Conservation (phyloP, 306 rosid species). For the barrel medic (Medicago truncatula) region MtrunA17r5.0-ANR NC_053045.1:55607501-55608000, state of each 20-base stretch:
- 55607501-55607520: slow-evolving; percentile 30
- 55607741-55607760: slow-evolving; percentile 16
- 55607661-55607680: slow-evolving; percentile 44
- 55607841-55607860: background rate
- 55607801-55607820: background rate
- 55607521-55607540: slow-evolving; percentile 60
- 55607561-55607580: slow-evolving; percentile 96
- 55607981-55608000: too few relatives aligned
- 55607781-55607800: slow-evolving; percentile 8
- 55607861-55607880: too few relatives aligned
- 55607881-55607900: too few relatives aligned
- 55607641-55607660: background rate
- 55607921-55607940: too few relatives aligned
- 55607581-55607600: slow-evolving; percentile 88
- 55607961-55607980: too few relatives aligned
- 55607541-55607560: slow-evolving; percentile 93
- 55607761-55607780: slow-evolving; percentile 38
- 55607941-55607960: too few relatives aligned
- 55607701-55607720: slow-evolving; percentile 4
- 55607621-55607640: background rate
- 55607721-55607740: background rate
- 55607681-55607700: slow-evolving; percentile 44
- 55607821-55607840: slow-evolving; percentile 40
- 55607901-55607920: too few relatives aligned
- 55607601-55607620: slow-evolving; percentile 39